Conservation (phyloP, 768 basidiomycete species). For the Suillus spraguei region DNA sequence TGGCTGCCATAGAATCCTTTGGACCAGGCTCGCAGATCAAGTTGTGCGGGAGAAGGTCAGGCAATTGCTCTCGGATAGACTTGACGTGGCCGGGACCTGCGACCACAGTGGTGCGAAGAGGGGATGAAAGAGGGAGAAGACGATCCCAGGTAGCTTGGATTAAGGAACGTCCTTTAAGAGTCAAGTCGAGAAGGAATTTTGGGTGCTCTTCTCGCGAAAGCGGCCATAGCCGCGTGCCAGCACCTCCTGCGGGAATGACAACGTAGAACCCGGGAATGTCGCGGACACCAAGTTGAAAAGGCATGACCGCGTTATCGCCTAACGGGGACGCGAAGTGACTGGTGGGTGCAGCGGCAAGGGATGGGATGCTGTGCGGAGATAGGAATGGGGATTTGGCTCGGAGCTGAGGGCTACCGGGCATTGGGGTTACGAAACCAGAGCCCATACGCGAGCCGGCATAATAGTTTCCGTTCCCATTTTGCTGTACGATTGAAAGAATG, state of each 20-base stretch:
- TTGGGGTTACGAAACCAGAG: constrained; percentile 64
- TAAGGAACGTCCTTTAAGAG: constrained; percentile 80
- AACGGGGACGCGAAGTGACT: constrained; percentile 72
- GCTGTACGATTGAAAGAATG: constrained; percentile 7
- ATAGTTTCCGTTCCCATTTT: constrained; percentile 25
- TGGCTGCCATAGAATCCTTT: constrained; percentile 90
- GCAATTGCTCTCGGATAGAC: constrained; percentile 77
- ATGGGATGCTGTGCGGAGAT: constrained; percentile 47
- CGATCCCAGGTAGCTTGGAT: constrained; percentile 94
- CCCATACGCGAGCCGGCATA: constrained; percentile 36
- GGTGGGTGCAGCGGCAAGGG: constrained; percentile 39
- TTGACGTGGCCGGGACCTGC: constrained; percentile 78
- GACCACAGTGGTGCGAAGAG: constrained; percentile 77
- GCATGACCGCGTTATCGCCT: constrained; percentile 59
- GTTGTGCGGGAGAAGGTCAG: constrained; percentile 69
- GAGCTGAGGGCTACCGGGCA: constrained; percentile 76
- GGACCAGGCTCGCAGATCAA: constrained; percentile 87
- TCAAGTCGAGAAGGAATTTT: constrained; percentile 87
- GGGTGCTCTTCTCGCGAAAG: constrained; percentile 83
- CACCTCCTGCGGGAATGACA: constrained; percentile 88
- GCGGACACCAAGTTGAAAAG: constrained; percentile 51
- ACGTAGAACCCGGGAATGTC: constrained; percentile 90
- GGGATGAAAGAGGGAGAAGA: constrained; percentile 73
- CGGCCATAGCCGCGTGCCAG: constrained; percentile 88
- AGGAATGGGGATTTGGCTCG: constrained; percentile 83